phyloP scores from a whole-genome alignment of 495 filamentous ascomycete genomes.

The Xylaria sp. region DNA sequence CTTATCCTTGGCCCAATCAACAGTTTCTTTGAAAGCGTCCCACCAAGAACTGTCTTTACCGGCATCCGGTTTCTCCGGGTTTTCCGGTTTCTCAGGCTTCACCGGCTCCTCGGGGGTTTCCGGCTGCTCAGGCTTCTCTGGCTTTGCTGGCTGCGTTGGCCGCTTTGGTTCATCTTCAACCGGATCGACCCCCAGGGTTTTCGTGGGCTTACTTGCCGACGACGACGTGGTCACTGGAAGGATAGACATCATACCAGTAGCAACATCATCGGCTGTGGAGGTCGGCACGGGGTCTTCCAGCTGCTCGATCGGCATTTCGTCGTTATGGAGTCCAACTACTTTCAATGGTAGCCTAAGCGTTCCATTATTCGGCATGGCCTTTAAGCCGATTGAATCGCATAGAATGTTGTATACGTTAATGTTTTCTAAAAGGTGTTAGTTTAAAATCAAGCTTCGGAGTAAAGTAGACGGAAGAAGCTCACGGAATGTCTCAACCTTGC shows the following conservation, averaged over 20 bases:
- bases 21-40: slow-evolving; percentile 35
- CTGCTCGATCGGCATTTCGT: slow-evolving; percentile 39
- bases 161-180: not conserved
- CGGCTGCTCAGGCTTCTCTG: slow-evolving; percentile 24
- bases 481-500: slow-evolving; percentile 84
- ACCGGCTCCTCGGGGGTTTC: not conserved
- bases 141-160: slow-evolving; percentile 3
- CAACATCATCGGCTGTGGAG: slow-evolving; percentile 24
- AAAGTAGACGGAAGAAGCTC: slow-evolving; percentile 48
- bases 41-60: slow-evolving; percentile 34
- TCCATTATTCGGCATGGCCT: slow-evolving; percentile 80
- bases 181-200: not conserved
- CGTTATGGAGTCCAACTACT: slow-evolving; percentile 69
- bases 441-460: slow-evolving; percentile 5
- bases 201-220: slow-evolving; percentile 20
- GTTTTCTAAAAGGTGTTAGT: slow-evolving; percentile 69
- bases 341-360: slow-evolving; percentile 80
- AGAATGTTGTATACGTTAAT: slow-evolving; percentile 94
- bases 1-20: slow-evolving; percentile 57
- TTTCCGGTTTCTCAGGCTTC: slow-evolving; percentile 23
- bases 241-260: slow-evolving; percentile 27
- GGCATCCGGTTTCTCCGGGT: slow-evolving; percentile 28
- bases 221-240: slow-evolving; percentile 27
- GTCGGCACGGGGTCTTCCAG: slow-evolving; percentile 44
- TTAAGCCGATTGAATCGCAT: slow-evolving; percentile 79